Percentiles rank a stretch among this genome's conserved stretches.
phyloP scores from a whole-genome alignment of 306 rosid genomes.

The Pterocarpus macrocarpus region DNA sequence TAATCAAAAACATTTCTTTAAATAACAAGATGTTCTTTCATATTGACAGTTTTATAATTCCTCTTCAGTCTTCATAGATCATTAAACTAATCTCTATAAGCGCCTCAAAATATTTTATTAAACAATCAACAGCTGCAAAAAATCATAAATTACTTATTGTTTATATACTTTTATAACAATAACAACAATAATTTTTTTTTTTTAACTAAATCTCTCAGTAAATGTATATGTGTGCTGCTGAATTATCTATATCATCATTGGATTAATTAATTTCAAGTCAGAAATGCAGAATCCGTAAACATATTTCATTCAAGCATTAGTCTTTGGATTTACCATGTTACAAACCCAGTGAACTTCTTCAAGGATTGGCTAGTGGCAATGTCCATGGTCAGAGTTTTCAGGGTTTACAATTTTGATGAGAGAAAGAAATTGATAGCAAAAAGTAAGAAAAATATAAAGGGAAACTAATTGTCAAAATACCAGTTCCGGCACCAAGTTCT shows the following conservation, averaged over 20 bases:
- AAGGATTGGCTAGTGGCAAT: background rate
- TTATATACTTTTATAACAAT: background rate
- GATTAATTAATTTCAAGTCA: constrained; percentile 4
- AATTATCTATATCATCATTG: background rate
- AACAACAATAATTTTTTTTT: background rate
- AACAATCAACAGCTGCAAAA: too few species aligned
- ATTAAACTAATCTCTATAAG: constrained; percentile 16
- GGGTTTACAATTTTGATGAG: background rate
- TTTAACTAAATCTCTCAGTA: background rate
- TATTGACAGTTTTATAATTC: constrained; percentile 30
- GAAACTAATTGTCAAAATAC: constrained; percentile 44
- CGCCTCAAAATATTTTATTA: background rate
- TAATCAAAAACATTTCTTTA: constrained; percentile 18
- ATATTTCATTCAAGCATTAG: background rate
- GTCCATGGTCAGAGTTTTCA: too few species aligned
- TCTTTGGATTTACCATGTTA: constrained; percentile 16
- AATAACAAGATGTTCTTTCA: constrained; percentile 30
- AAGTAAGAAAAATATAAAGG: constrained; percentile 1
- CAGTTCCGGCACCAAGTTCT: constrained; percentile 96
- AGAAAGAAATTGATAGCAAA: constrained; percentile 3
- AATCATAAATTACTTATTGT: background rate
- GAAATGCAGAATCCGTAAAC: constrained; percentile 5
- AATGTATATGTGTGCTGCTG: background rate
- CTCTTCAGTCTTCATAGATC: background rate
- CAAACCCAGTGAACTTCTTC: constrained; percentile 10